phyloP scores from a whole-genome alignment of 192 early-diverging fungal genomes.

The Entophlyctis helioformis region DNA sequence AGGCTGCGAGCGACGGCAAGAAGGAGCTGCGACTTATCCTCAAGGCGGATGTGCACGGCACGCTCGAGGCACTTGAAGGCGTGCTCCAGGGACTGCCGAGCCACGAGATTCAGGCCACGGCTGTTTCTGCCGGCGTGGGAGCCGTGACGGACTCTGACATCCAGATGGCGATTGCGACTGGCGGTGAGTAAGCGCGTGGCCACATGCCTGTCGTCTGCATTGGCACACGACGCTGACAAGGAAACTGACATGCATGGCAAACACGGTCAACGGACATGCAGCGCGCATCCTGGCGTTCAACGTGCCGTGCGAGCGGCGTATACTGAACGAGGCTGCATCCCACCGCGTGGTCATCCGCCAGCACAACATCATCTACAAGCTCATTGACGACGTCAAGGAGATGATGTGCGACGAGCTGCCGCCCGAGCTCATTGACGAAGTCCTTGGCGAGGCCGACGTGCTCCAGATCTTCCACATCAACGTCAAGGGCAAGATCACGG shows the following conservation, averaged over 20 bases:
- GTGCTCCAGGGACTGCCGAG: constrained; percentile 64
- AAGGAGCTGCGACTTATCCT: too few species aligned
- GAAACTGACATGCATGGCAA: too few species aligned
- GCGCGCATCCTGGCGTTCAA: constrained; percentile 79
- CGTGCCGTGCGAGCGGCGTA: constrained; percentile 69
- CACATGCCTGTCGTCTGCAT: neutral
- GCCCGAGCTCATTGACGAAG: constrained; percentile 60
- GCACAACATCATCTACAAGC: constrained; percentile 81
- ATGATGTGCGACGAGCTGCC: constrained; percentile 62
- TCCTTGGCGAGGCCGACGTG: constrained; percentile 81
- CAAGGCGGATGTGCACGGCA: constrained; percentile 81
- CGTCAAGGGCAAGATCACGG: constrained; percentile 56
- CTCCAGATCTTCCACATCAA: constrained; percentile 76
- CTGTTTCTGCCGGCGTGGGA: constrained; percentile 74
- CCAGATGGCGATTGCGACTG: constrained; percentile 27
- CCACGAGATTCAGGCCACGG: constrained; percentile 59
- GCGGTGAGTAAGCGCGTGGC: constrained; percentile 8
- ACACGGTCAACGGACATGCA: constrained; percentile 5
- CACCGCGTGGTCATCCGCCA: constrained; percentile 52
- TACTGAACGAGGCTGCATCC: constrained; percentile 42
- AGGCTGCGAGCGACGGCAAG: too few species aligned
- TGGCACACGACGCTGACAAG: too few species aligned
- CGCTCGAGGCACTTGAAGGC: constrained; percentile 75
- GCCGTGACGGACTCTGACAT: constrained; percentile 80
- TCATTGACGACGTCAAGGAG: constrained; percentile 84